Base-by-base conservation (phyloP, 2,329 filamentous ascomycete genomes). In the Fusarium mexicanum region DNA sequence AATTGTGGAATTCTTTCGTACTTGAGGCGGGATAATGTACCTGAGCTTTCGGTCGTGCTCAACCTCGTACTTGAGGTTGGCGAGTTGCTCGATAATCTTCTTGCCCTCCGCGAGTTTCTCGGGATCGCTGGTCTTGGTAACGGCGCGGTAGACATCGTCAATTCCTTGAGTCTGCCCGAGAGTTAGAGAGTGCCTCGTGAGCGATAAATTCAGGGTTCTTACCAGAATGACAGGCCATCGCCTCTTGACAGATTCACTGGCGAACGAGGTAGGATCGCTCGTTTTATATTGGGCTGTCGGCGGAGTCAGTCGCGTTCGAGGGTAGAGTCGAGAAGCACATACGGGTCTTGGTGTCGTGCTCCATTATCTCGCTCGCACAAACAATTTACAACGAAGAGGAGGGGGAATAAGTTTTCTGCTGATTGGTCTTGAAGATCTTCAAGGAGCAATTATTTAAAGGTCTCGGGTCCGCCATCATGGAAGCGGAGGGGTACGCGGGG, bases 201-300 rank as follows among this genome's bases (percentile, higher is more conserved):
- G 43, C 17, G 11, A 11, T 5, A 38, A 33, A 41, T 6, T 24
- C 5, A 29, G n/a, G 22, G 3, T 53, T 80, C 89, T 81, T 78
- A 97, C 94, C 77, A 99, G 85, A 80, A 99, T 99, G 64, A 98
- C 88, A 22, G 96, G 96, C 96, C 96, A 99, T 82, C 96, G 89
- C 76, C 95, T 92, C 79, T 92, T 89, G 40, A 94, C 96, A 14
- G 96, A 98, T 69, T 91, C 87, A 83, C 91, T 94, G 60, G 93
- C 96, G 81, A 98, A 98, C 54, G 95, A 98, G 47, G 88, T 93
- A 79, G 90, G 90, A 85, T 98, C 95, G 78, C 89, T 91, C 43
- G 95, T 98, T 77, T 87, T 88, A 82, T 92, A 97, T 70, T 90
- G 91, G 53, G 92, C 94, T 97, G 78, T 64, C 35, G n/a, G 46